Conservation (phyloP, 202 grass and related monocot species). For the Schoenoplectus triqueter region DNA sequence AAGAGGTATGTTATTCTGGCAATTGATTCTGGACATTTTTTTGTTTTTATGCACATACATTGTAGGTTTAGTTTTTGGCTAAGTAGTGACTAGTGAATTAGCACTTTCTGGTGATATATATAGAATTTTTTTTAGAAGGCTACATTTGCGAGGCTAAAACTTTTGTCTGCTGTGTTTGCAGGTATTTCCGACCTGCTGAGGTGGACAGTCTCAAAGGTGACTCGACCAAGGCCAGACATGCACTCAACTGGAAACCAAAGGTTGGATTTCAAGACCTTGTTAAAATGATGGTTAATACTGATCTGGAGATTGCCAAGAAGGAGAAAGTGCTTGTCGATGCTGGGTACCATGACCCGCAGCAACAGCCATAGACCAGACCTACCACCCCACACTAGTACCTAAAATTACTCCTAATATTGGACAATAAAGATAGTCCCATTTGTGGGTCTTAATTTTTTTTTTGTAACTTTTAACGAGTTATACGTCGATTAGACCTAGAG, state of each 20-base stretch:
- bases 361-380: constrained; percentile 62
- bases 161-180: constrained; percentile 28
- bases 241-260: constrained; percentile 84
- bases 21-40: background rate
- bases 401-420: constrained; percentile 11
- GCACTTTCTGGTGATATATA: background rate
- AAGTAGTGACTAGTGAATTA: background rate
- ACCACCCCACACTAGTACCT: background rate
- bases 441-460: background rate
- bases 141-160: background rate
- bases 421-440: constrained; percentile 27
- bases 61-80: background rate
- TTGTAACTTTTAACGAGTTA: background rate
- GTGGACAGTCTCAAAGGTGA: constrained; percentile 89
- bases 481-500: background rate
- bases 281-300: constrained; percentile 90
- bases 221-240: constrained; percentile 61
- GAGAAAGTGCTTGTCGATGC: constrained; percentile 93
- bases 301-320: constrained; percentile 83
- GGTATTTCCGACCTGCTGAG: constrained; percentile 82
- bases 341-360: constrained; percentile 78
- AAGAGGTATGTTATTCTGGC: constrained; percentile 46
- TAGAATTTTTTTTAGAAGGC: background rate
- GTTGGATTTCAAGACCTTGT: constrained; percentile 86
- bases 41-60: constrained; percentile 9